These are phyloP conservation scores for Mortierella sp. DNA, from an alignment of 371 early-diverging fungal species.

Conservation along the genomic window DNA sequence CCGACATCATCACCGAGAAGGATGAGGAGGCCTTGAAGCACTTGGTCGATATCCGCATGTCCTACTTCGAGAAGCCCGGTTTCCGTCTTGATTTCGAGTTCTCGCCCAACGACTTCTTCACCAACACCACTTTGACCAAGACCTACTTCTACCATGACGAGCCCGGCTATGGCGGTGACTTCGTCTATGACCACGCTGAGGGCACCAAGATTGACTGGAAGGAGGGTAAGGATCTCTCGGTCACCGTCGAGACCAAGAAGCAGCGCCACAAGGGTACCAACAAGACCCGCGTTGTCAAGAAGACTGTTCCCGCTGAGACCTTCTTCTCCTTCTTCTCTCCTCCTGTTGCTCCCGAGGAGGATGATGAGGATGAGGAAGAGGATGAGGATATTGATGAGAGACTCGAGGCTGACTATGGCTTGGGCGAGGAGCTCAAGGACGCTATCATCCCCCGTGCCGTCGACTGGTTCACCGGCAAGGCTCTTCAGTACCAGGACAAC, in stretches of 20 bases:
- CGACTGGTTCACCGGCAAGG: conserved; percentile 98
- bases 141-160: conserved; percentile 90
- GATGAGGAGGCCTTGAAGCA: conserved; percentile 90
- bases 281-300: conserved; percentile 97
- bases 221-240: conserved; percentile 93
- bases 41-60: conserved; percentile 88
- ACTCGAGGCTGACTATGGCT: conserved; percentile 93
- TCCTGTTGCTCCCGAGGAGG: conserved; percentile 79
- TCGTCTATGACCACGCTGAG: conserved; percentile 92
- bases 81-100: conserved; percentile 96
- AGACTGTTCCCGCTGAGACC: conserved; percentile 91
- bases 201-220: conserved; percentile 95
- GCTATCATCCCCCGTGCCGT: conserved; percentile 95
- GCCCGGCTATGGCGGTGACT: conserved; percentile 79
- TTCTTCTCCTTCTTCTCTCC: conserved; percentile 98
- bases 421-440: conserved; percentile 97
- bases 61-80: conserved; percentile 90
- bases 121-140: conserved; percentile 89
- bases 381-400: conserved; percentile 85
- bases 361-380: conserved; percentile 80
- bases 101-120: conserved; percentile 89
- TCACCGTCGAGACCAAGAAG: conserved; percentile 95
- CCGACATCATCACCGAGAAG: conserved; percentile 87
- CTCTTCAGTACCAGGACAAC: conserved; percentile 84
- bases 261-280: conserved; percentile 98